Conservation (phyloP, 441 rosid genomes). For the Capsella rubella region DNA sequence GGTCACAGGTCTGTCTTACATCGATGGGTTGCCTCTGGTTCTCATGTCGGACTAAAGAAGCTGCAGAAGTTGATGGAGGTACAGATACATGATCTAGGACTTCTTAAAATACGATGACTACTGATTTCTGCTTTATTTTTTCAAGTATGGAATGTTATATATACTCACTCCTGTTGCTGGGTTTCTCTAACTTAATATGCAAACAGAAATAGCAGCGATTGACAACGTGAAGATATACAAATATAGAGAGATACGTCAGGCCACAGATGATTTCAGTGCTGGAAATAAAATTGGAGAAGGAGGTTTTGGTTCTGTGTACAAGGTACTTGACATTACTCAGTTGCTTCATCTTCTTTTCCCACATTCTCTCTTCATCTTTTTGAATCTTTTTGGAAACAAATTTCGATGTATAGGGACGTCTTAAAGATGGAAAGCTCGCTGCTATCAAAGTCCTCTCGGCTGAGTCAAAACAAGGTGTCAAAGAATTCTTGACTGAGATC, state of each 20-base stretch:
- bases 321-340: slow-evolving; percentile 52
- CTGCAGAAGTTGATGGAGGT: slow-evolving; percentile 70
- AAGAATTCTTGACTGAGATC: slow-evolving; percentile 88
- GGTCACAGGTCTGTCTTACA: slow-evolving; percentile 39
- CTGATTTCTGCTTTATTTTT: not conserved
- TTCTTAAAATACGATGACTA: not conserved
- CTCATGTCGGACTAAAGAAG: slow-evolving; percentile 42
- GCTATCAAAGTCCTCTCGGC: slow-evolving; percentile 93
- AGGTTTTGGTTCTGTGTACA: slow-evolving; percentile 91
- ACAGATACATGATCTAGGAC: slow-evolving; percentile 13
- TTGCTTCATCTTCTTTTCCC: not conserved
- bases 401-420: slow-evolving; percentile 74
- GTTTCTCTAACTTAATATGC: slow-evolving; percentile 20
- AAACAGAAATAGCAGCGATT: slow-evolving; percentile 56
- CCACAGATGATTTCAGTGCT: slow-evolving; percentile 73
- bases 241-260: slow-evolving; percentile 68
- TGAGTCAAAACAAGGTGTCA: slow-evolving; percentile 86
- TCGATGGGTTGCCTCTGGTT: slow-evolving; percentile 73
- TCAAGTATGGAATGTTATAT: slow-evolving; percentile 7
- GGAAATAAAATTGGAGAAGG: slow-evolving; percentile 89
- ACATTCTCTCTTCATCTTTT: slow-evolving; percentile 14
- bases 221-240: slow-evolving; percentile 60
- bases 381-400: slow-evolving; percentile 5
- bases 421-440: slow-evolving; percentile 76
- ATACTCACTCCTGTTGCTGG: slow-evolving; percentile 3